These are phyloP conservation scores for Cunninghamia lanceolata DNA, from an alignment of 75 land plant species.

Conservation along the genomic window DNA sequence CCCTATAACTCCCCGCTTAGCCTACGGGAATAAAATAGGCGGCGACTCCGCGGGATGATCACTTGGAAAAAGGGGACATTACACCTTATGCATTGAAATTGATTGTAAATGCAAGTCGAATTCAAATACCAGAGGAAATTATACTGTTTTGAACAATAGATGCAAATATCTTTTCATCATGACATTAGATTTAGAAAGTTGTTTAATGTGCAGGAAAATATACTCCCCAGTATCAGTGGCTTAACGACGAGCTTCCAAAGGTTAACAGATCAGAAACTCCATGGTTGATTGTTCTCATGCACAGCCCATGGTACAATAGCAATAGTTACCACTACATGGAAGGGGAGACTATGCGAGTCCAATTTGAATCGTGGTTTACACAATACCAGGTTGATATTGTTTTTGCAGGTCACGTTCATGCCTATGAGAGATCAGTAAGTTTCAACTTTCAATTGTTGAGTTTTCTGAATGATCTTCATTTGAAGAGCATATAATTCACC, in stretches of 20 bases:
- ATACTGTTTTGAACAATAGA: background rate
- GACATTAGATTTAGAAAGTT: background rate
- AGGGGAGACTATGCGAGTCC: constrained; percentile 81
- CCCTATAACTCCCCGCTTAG: no score
- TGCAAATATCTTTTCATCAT: background rate
- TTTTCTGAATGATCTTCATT: background rate
- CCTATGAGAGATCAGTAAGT: constrained; percentile 90
- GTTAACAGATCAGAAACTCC: constrained; percentile 89
- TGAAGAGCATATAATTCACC: background rate
- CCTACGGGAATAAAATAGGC: no score
- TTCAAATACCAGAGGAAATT: background rate
- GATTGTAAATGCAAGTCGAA: background rate
- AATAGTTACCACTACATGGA: constrained; percentile 82
- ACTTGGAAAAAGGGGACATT: no score
- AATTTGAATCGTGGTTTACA: constrained; percentile 66
- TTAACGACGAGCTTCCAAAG: constrained; percentile 47
- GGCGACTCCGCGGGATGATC: no score
- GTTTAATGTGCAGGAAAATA: constrained; percentile 53
- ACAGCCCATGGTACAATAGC: constrained; percentile 83
- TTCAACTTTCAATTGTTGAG: background rate
- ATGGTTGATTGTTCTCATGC: constrained; percentile 90
- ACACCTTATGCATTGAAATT: background rate
- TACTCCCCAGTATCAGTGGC: constrained; percentile 82
- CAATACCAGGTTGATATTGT: constrained; percentile 79
- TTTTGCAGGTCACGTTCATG: constrained; percentile 96